Conservation (phyloP, 306 rosid species). For the Spatholobus suberectus region DNA sequence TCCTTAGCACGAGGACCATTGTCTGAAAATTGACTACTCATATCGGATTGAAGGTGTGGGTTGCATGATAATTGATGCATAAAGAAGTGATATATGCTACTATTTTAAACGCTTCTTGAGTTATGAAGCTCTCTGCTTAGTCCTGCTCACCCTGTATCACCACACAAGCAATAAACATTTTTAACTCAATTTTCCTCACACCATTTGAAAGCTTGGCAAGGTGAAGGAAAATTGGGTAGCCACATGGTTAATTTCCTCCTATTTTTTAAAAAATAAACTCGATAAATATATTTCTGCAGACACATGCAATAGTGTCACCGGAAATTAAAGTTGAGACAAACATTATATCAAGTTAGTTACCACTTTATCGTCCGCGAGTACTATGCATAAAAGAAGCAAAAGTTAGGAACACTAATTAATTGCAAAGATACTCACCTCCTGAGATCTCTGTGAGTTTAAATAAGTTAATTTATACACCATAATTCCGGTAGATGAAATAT, state of each 20-base stretch:
- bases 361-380: neutral
- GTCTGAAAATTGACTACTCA: conserved; percentile 55
- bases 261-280: neutral
- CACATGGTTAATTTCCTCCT: conserved; percentile 2
- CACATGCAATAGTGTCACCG: conserved; percentile 1
- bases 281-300: conserved; percentile 7
- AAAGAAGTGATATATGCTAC: neutral
- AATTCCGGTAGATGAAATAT: neutral
- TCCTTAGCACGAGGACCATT: conserved; percentile 61
- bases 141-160: conserved; percentile 12
- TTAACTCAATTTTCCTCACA: neutral
- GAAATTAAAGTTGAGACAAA: conserved; percentile 4
- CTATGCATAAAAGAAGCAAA: conserved; percentile 8
- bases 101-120: neutral
- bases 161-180: neutral
- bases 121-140: conserved; percentile 23
- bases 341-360: neutral
- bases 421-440: neutral
- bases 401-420: conserved; percentile 24
- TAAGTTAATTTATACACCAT: conserved; percentile 25
- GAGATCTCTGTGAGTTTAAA: conserved; percentile 1
- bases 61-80: conserved; percentile 31
- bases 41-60: conserved; percentile 29
- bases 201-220: conserved; percentile 5
- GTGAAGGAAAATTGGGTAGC: neutral